These are phyloP conservation scores for Casaregolazyma lundiana DNA, from an alignment of 1,139 yeast genomes.

Conservation along the genomic window DNA sequence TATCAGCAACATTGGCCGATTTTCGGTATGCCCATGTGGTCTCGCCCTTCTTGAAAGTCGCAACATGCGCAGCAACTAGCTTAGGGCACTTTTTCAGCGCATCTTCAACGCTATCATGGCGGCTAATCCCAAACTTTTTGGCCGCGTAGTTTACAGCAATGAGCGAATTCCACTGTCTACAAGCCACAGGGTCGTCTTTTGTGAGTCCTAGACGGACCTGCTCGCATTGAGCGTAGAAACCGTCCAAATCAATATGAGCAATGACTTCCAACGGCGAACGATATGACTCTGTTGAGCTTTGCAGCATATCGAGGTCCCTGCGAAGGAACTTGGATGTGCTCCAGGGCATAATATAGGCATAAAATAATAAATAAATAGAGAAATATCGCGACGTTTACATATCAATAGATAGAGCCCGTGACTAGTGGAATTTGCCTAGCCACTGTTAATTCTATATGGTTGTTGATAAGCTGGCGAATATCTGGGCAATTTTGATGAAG, in stretches of 20 bases:
- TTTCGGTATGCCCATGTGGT: constrained; percentile 72
- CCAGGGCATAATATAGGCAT: constrained; percentile 3
- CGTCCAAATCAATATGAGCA: constrained; percentile 86
- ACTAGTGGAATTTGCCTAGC: no score
- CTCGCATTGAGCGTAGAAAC: constrained; percentile 91
- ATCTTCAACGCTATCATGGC: constrained; percentile 67
- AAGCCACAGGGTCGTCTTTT: constrained; percentile 76
- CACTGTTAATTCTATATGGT: no score
- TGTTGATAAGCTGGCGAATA: no score
- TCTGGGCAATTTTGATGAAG: no score
- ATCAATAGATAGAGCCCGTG: no score
- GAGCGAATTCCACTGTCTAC: constrained; percentile 87
- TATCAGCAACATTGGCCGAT: constrained; percentile 43
- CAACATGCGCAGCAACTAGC: constrained; percentile 81
- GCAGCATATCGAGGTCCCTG: constrained; percentile 22
- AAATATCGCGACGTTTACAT: no score
- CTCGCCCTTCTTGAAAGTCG: constrained; percentile 86
- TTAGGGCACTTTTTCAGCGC: constrained; percentile 74
- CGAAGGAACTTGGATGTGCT: constrained; percentile 16
- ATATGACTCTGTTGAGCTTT: constrained; percentile 21
- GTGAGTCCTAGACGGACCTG: constrained; percentile 65
- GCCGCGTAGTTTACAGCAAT: constrained; percentile 86
- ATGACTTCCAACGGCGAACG: constrained; percentile 71
- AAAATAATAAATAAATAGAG: no score
- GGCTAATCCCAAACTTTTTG: constrained; percentile 67